Evolutionary conservation across 345 rosid species (phyloP).

Genomic region (Linum tenue): DNA sequence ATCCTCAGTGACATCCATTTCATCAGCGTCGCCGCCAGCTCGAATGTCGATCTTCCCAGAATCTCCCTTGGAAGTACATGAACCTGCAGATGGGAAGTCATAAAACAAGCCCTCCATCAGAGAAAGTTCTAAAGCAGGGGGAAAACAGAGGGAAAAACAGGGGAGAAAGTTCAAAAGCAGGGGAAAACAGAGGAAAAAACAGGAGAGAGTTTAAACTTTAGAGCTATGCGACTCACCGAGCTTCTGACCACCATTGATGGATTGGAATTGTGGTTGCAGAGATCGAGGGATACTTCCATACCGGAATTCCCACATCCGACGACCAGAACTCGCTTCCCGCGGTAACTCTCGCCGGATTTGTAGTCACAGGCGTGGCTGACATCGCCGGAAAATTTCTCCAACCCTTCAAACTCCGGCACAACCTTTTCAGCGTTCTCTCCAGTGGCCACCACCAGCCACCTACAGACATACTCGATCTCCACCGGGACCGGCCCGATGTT

Average conservation of each 20-base stretch:
- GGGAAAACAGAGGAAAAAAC: neutral
- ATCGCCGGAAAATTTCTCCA: conserved; percentile 30
- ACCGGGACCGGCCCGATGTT: neutral
- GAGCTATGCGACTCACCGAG: conserved; percentile 19
- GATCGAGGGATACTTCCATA: conserved; percentile 48
- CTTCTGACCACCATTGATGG: conserved; percentile 41
- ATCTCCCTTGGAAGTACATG: conserved; percentile 62
- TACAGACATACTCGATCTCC: conserved; percentile 38
- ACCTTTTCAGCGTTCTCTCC: conserved; percentile 47
- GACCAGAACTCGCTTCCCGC: conserved; percentile 36
- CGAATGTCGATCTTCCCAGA: conserved; percentile 55
- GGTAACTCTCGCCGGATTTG: conserved; percentile 30
- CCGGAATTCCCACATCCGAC: conserved; percentile 60
- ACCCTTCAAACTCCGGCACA: conserved; percentile 39
- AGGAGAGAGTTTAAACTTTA: neutral
- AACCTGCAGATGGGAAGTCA: conserved; percentile 27
- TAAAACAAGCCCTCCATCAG: neutral
- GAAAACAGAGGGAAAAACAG: neutral
- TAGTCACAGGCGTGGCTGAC: conserved; percentile 34
- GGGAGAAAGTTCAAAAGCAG: neutral
- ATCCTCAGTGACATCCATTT: conserved; percentile 72
- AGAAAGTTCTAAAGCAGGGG: too few relatives aligned
- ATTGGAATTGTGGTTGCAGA: conserved; percentile 35
- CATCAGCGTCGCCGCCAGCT: conserved; percentile 42
- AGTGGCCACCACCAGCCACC: conserved; percentile 49